A percentile compares a stretch with the other conserved stretches of the same genome.
Conservation (phyloP, 2,329 filamentous ascomycete species). For the Aureobasidium sp. region DNA sequence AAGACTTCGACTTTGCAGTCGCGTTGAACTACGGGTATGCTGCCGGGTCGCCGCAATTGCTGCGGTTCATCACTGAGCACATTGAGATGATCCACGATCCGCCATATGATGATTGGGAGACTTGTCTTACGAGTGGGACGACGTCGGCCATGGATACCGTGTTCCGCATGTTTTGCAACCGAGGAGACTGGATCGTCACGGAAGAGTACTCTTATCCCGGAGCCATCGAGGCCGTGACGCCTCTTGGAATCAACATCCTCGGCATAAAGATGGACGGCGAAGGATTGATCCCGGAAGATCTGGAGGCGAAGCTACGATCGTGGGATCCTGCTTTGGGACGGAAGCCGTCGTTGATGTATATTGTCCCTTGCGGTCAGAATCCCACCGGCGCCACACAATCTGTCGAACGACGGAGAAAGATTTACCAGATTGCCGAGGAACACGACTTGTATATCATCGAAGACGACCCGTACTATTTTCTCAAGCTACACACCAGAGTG, state of each 20-base stretch:
- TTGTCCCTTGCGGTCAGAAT: constrained; percentile 29
- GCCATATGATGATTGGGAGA: constrained; percentile 28
- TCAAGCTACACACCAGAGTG: constrained; percentile 18
- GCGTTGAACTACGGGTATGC: constrained; percentile 26
- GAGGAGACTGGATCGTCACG: constrained; percentile 23
- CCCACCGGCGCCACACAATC: constrained; percentile 27
- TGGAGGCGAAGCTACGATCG: constrained; percentile 22
- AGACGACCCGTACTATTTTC: constrained; percentile 29
- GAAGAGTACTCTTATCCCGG: constrained; percentile 28
- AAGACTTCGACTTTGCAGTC: constrained; percentile 22
- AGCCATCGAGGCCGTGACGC: constrained; percentile 23
- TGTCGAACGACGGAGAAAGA: constrained; percentile 21
- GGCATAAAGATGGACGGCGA: constrained; percentile 27
- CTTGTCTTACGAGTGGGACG: constrained; percentile 26
- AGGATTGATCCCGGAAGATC: constrained; percentile 24
- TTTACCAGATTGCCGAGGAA: constrained; percentile 25
- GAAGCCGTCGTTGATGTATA: constrained; percentile 28
- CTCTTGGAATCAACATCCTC: constrained; percentile 24
- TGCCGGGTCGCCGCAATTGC: constrained; percentile 23
- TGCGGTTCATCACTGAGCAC: constrained; percentile 27
- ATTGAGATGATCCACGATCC: constrained; percentile 27
- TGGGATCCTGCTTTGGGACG: constrained; percentile 24
- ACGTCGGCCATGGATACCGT: constrained; percentile 29
- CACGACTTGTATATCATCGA: constrained; percentile 28
- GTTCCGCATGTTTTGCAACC: constrained; percentile 26